Evolutionary conservation across 2,329 filamentous ascomycete species (phyloP).

Genomic region (Pseudogymnoascus sp.): DNA sequence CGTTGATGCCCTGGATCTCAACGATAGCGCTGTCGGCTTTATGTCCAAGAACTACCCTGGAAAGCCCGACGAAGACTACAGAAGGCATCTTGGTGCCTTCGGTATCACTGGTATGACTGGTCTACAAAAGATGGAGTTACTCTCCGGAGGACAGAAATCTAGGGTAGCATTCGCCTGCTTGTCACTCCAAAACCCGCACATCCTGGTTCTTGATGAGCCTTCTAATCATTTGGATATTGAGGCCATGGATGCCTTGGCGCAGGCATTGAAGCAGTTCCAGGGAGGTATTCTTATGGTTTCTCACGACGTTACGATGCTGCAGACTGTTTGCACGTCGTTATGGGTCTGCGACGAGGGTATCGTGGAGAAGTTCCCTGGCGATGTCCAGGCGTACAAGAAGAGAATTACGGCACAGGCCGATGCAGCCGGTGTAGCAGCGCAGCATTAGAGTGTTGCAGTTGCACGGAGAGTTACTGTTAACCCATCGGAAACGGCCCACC

Average conservation of each 20-base stretch:
- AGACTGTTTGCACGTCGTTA: slow-evolving; percentile 86
- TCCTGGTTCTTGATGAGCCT: slow-evolving; percentile 94
- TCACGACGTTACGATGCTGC: slow-evolving; percentile 97
- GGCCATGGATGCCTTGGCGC: slow-evolving; percentile 90
- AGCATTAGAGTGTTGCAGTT: slow-evolving; percentile 37
- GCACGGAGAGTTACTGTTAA: neutral
- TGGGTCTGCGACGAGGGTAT: slow-evolving; percentile 96
- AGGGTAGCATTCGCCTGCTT: slow-evolving; percentile 97
- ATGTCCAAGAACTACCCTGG: slow-evolving; percentile 91
- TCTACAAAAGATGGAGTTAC: slow-evolving; percentile 85
- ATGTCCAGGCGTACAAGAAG: slow-evolving; percentile 97
- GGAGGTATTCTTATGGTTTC: slow-evolving; percentile 97
- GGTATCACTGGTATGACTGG: slow-evolving; percentile 90
- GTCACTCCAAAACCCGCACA: slow-evolving; percentile 88
- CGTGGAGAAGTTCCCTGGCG: slow-evolving; percentile 92
- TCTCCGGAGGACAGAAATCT: slow-evolving; percentile 97
- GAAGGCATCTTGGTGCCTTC: slow-evolving; percentile 84
- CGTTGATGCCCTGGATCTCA: slow-evolving; percentile 90
- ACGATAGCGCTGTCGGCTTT: slow-evolving; percentile 82
- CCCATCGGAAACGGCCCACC: neutral
- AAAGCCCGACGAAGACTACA: slow-evolving; percentile 91
- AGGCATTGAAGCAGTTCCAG: slow-evolving; percentile 77
- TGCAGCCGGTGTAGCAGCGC: slow-evolving; percentile 73
- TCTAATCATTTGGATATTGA: slow-evolving; percentile 99
- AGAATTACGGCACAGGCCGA: slow-evolving; percentile 85